These are phyloP conservation scores for Aspergillus coremiiformis DNA, from an alignment of 495 filamentous ascomycete species.

Conservation along the genomic window DNA sequence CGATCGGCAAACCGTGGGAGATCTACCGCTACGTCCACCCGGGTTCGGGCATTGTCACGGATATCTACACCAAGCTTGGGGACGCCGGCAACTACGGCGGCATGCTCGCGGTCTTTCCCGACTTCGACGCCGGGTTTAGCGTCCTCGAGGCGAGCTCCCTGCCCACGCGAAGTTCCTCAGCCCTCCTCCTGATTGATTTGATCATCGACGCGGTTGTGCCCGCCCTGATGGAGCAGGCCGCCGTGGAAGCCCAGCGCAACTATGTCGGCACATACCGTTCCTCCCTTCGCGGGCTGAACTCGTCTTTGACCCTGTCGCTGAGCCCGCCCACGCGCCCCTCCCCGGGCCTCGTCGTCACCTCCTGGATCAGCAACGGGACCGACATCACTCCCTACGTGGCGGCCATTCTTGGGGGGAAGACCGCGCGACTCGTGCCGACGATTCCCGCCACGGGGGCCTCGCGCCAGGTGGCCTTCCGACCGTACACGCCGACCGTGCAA, in stretches of 20 bases:
- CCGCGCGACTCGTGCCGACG: slow-evolving; percentile 1
- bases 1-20: slow-evolving; percentile 41
- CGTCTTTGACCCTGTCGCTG: neutral
- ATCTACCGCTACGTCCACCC: slow-evolving; percentile 31
- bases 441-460: neutral
- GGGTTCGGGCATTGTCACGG: slow-evolving; percentile 19
- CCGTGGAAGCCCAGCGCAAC: slow-evolving; percentile 2
- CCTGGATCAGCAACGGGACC: slow-evolving; percentile 10
- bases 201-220: slow-evolving; percentile 9
- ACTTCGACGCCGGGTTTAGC: slow-evolving; percentile 35
- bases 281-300: neutral
- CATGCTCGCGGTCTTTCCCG: slow-evolving; percentile 30
- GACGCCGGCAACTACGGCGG: slow-evolving; percentile 32
- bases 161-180: neutral
- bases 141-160: slow-evolving; percentile 24
- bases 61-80: slow-evolving; percentile 41
- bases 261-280: slow-evolving; percentile 10
- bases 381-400: slow-evolving; percentile 1
- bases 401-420: neutral
- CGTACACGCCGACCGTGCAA: neutral
- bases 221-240: slow-evolving; percentile 7
- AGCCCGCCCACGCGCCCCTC: neutral
- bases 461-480: slow-evolving; percentile 6
- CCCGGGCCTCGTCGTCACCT: slow-evolving; percentile 5
- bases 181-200: slow-evolving; percentile 5